Conservation (phyloP, 257 asterid genomes). For the Solanum dulcamara region DNA sequence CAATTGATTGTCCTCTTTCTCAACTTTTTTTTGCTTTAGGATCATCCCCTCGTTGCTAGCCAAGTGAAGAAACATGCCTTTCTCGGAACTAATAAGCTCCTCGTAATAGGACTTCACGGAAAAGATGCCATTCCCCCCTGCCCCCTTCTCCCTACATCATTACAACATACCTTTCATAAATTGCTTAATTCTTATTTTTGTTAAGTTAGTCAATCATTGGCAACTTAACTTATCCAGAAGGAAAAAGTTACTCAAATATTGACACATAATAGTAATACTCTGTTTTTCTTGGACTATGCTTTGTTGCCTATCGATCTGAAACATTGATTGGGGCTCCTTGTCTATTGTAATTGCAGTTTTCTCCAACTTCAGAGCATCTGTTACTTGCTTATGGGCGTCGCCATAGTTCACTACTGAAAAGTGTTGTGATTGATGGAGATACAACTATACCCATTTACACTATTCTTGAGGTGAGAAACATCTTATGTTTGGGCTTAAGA, state of each 20-base stretch:
- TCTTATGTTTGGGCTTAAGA: background rate
- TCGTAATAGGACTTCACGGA: background rate
- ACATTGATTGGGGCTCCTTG: background rate
- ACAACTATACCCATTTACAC: conserved; percentile 73
- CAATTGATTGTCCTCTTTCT: background rate
- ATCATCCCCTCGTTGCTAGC: background rate
- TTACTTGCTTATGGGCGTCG: conserved; percentile 95
- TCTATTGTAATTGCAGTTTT: conserved; percentile 48
- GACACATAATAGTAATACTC: background rate
- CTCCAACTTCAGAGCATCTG: conserved; percentile 92
- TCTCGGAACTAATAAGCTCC: background rate
- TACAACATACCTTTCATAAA: background rate
- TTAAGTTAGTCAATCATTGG: background rate
- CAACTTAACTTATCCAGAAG: background rate
- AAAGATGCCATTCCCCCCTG: background rate
- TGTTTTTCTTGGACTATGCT: background rate
- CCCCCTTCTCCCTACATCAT: background rate
- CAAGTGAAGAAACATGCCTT: background rate
- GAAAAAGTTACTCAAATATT: background rate
- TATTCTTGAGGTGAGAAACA: conserved; percentile 65
- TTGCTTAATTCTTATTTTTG: background rate
- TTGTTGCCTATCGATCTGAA: background rate
- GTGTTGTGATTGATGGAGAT: conserved; percentile 88
- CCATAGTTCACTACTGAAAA: conserved; percentile 82
- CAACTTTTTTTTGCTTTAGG: background rate